Evolutionary conservation across 495 filamentous ascomycete genomes (phyloP).

Genomic region (Podospora australis): DNA sequence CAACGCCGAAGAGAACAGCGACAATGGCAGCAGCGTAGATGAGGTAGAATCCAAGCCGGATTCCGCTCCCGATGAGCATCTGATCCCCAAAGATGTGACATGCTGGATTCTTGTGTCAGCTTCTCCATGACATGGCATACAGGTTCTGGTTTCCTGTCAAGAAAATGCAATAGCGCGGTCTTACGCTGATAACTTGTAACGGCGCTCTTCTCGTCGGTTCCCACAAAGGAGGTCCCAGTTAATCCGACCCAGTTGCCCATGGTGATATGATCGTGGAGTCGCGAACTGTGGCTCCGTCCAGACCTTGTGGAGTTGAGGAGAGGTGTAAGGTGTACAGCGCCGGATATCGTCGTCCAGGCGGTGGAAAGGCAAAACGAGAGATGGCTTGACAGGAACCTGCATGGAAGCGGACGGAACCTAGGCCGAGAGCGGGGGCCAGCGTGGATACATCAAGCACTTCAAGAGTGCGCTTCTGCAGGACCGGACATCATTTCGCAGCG

Average conservation of each 20-base stretch:
- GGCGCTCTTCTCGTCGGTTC: constrained; percentile 23
- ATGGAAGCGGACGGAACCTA: neutral
- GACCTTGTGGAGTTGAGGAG: neutral
- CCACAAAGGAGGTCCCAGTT: constrained; percentile 26
- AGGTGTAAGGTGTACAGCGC: too few relatives aligned
- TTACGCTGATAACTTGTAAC: constrained; percentile 24
- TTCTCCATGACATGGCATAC: too few relatives aligned
- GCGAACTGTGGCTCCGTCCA: neutral
- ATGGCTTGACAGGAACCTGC: neutral
- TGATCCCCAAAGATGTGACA: constrained; percentile 31
- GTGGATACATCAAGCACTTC: neutral
- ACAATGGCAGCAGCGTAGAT: constrained; percentile 24
- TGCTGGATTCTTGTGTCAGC: too few relatives aligned
- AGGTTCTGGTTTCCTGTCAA: too few relatives aligned
- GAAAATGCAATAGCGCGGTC: too few relatives aligned
- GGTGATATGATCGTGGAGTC: neutral
- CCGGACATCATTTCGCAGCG: neutral
- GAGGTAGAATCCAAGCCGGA: constrained; percentile 28
- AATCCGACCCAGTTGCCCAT: constrained; percentile 26
- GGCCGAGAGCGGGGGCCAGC: neutral
- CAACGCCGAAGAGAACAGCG: constrained; percentile 23
- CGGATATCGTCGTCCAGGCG: too few relatives aligned
- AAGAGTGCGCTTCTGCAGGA: neutral
- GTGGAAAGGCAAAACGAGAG: too few relatives aligned
- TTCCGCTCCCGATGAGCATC: constrained; percentile 27